phyloP scores from a whole-genome alignment of 306 rosid genomes.

The Acacia acuminata region DNA sequence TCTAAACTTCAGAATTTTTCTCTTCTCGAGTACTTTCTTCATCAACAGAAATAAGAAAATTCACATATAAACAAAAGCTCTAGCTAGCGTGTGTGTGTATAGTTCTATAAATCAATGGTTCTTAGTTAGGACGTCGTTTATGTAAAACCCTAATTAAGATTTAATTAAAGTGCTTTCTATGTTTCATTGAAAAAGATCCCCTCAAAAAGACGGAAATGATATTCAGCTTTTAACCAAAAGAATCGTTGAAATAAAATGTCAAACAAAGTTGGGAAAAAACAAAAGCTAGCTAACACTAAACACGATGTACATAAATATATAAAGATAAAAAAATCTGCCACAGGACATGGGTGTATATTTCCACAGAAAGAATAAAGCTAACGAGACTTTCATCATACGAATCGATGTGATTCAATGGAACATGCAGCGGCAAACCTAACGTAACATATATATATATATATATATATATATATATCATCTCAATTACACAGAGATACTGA shows the following conservation, averaged over 20 bases:
- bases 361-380: constrained; percentile 29
- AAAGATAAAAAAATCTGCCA: constrained; percentile 3
- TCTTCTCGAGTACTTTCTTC: background rate
- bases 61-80: background rate
- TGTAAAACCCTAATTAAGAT: background rate
- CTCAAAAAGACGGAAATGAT: constrained; percentile 12
- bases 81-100: background rate
- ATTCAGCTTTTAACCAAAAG: background rate
- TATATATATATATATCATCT: background rate
- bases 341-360: background rate
- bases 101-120: background rate
- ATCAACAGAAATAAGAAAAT: background rate
- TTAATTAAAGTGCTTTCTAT: background rate
- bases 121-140: background rate
- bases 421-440: constrained; percentile 21
- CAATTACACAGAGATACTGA: constrained; percentile 14
- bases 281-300: background rate
- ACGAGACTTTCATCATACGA: constrained; percentile 18
- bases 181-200: background rate
- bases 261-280: background rate
- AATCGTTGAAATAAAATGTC: constrained; percentile 25
- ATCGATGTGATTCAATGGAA: constrained; percentile 11
- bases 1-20: background rate
- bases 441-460: no score
- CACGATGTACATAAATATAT: background rate